Evolutionary conservation across 495 filamentous ascomycete species (phyloP).

Genomic region (Aspergillus haitiensis): DNA sequence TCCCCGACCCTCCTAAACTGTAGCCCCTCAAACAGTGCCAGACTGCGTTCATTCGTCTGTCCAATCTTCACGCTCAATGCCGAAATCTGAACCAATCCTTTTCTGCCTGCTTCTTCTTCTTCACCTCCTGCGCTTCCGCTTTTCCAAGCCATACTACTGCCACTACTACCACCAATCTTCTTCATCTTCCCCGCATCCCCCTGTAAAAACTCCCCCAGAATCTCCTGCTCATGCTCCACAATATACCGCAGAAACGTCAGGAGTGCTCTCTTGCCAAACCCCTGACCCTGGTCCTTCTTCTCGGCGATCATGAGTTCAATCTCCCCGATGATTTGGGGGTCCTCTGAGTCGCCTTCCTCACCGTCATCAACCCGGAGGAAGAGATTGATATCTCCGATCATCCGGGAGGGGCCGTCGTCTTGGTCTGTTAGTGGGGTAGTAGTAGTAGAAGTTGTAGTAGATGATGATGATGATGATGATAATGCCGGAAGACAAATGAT

Average conservation of each 20-base stretch:
- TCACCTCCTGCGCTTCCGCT: neutral
- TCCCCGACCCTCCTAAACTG: slow-evolving; percentile 52
- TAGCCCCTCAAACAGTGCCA: slow-evolving; percentile 59
- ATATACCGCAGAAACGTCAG: slow-evolving; percentile 69
- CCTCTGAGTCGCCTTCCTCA: slow-evolving; percentile 32
- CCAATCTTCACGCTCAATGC: slow-evolving; percentile 64
- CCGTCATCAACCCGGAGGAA: slow-evolving; percentile 62
- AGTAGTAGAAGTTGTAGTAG: neutral
- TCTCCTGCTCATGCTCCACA: slow-evolving; percentile 39
- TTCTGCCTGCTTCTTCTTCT: neutral
- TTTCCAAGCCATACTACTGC: slow-evolving; percentile 1
- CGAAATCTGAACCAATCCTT: slow-evolving; percentile 19
- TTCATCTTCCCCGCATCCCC: slow-evolving; percentile 22
- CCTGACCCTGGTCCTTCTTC: slow-evolving; percentile 55
- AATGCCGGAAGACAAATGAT: slow-evolving; percentile 40
- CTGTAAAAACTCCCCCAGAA: slow-evolving; percentile 61
- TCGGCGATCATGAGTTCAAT: slow-evolving; percentile 87
- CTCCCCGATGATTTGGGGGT: slow-evolving; percentile 60
- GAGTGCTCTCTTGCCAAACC: slow-evolving; percentile 67
- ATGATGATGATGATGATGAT: no score
- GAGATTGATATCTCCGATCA: slow-evolving; percentile 87
- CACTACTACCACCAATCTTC: slow-evolving; percentile 15
- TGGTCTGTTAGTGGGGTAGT: slow-evolving; percentile 26
- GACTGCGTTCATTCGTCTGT: slow-evolving; percentile 53
- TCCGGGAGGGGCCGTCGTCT: slow-evolving; percentile 54